Evolutionary conservation across 768 basidiomycete species (phyloP), one percentile per base, ranked within the genome.

Genomic region (button mushroom (Agaricus bisporus)): DNA sequence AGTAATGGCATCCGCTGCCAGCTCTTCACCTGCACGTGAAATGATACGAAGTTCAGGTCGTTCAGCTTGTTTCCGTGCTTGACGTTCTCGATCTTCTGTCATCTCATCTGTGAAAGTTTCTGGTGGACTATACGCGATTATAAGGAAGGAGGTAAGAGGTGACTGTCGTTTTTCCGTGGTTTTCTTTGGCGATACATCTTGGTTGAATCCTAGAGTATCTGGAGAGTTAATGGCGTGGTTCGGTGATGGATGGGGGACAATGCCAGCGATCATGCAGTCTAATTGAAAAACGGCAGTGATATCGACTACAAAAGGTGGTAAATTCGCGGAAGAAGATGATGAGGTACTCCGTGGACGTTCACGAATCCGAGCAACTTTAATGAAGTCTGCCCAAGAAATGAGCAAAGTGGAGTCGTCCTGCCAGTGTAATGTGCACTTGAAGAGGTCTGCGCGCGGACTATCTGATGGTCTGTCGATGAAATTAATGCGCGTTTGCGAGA

Each of bases 21-120:
- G 73, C 66, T 97, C 94, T 63, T 98, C 93, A 1, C 95, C 95
- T 0, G 79, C 78, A 22, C 86, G 85, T 1, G 91, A 88, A 58
- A 99, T 87, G 60, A 99, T 89, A 11, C 92, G 83, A 46, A 99
- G 77, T 68, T 98, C 95, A 6, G 97, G 97, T n/a, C 90, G 86
- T 58, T 91, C 88, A 0, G 94, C 90, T 0, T 79, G 80, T 66
- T 91, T 91, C 15, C 93, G 82, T 10, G 86, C 82, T 66, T 95
- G 91, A 60, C 81, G 80, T 0, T 73, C 72, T 17, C 82, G 82
- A 62, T 93, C 86, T 1, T 82, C 78, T 0, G 82, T 84, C 73
- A 84, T 80, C 64, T 91, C 88, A 54, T 86, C 77, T 15, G 79
- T 74, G 17, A 79, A 86, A 0, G 78, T 80, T 60, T 95, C 91